phyloP scores from a whole-genome alignment of 306 rosid species.

The Malus fusca region DNA sequence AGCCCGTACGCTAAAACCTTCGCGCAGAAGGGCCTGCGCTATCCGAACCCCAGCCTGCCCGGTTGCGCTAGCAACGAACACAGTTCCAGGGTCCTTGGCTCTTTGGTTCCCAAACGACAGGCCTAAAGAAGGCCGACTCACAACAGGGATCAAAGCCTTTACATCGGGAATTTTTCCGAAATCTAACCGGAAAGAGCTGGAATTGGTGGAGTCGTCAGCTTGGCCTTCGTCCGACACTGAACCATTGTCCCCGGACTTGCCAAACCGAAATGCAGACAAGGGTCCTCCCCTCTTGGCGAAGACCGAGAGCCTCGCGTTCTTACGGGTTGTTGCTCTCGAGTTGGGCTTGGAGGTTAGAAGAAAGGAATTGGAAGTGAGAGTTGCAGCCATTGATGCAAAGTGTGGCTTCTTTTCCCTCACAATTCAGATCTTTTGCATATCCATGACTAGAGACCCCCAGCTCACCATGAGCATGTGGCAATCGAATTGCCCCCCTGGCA shows the following conservation, averaged over 20 bases:
- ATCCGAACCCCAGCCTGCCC: conserved; percentile 90
- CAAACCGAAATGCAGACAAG: conserved; percentile 49
- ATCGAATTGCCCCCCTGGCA: conserved; percentile 7
- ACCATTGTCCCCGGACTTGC: conserved; percentile 34
- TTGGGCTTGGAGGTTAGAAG: conserved; percentile 43
- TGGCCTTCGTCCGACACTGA: conserved; percentile 23
- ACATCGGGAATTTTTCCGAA: conserved; percentile 70
- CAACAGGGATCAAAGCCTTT: conserved; percentile 58
- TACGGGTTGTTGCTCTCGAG: conserved; percentile 11
- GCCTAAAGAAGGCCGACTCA: conserved; percentile 39
- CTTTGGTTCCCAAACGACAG: conserved; percentile 56
- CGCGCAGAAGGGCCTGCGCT: conserved; percentile 59
- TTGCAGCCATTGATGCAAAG: conserved; percentile 52
- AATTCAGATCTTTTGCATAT: neutral
- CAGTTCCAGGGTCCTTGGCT: conserved; percentile 69
- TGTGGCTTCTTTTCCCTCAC: neutral
- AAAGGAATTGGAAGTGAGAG: conserved; percentile 63
- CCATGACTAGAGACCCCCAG: neutral
- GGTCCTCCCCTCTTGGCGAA: conserved; percentile 46
- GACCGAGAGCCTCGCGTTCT: conserved; percentile 37
- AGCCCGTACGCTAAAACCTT: conserved; percentile 85
- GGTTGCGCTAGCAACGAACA: conserved; percentile 81
- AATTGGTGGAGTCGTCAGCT: conserved; percentile 27
- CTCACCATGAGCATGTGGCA: conserved; percentile 1
- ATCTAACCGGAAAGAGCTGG: conserved; percentile 48